Evolutionary conservation across 2,329 filamentous ascomycete species (phyloP), one percentile per base, ranked within the genome.

Genomic region (Penicillium sp.): DNA sequence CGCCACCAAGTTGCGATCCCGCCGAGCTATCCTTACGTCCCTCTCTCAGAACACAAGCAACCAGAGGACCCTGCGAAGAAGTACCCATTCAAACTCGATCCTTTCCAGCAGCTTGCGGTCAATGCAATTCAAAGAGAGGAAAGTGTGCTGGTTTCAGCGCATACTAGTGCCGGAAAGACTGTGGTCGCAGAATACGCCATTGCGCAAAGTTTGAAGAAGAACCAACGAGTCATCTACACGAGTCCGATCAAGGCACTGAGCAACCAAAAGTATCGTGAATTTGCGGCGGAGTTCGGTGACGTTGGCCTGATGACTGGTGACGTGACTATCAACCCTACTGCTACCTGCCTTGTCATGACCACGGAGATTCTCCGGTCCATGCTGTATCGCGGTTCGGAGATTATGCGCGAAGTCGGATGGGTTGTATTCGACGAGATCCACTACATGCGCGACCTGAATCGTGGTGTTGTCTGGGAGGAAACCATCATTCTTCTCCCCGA

Each of bases 331-430:
- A 99, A 99, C 76, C 96, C 96, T 4, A 98, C 95, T 3, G 95
- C 95, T 14, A 98, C 93, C 61, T 99, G 95, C 75, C 82, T 99
- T 59, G 95, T 99, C 71, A 99, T 99, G 95, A 99, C 95, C 0
- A 99, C 95, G 0, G 95, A 99, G 81, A 99, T 99, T 92, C 78
- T 99, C 73, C 90, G 95, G 51, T 98, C 94, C 17, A 99, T 99
- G 95, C 76, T 99, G 78, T 99, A 99, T 77, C 87, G 95, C 67
- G 95, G 95, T 61, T 98, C 95, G 0, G 95, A 99, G 80, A 98
- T 99, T 66, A 99, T 99, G 94, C 92, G 95, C 67, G 95, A 99
- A 80, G 96, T 99, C 1, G 93, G 90, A 14, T 99, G 95, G 95
- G 96, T 99, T 1, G 83, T 99, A 2, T 99, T 99, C 69, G 95